Percentiles rank a stretch among this genome's conserved stretches.
phyloP scores from a whole-genome alignment of 2,329 filamentous ascomycete genomes.

The Lecanosticta acicola region DNA sequence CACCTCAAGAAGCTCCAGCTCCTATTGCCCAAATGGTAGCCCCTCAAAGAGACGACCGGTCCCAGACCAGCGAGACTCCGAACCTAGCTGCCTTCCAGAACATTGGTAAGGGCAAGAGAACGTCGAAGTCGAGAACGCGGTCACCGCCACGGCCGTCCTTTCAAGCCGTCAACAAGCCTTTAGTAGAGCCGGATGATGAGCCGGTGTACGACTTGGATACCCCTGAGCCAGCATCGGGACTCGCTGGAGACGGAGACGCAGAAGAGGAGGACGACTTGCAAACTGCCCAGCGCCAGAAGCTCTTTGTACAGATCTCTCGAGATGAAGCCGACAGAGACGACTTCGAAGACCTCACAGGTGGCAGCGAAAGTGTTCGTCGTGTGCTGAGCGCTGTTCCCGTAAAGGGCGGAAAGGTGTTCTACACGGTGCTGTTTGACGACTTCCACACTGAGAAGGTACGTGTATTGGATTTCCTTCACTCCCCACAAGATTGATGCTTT shows the following conservation, averaged over 20 bases:
- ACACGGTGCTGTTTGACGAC: conserved; percentile 41
- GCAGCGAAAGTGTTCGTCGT: conserved; percentile 31
- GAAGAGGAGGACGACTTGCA: conserved; percentile 6
- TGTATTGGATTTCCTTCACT: too few relatives aligned
- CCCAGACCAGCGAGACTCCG: neutral
- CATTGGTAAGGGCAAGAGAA: conserved; percentile 9
- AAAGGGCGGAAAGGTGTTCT: conserved; percentile 31
- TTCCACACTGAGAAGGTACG: conserved; percentile 39
- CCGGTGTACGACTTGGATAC: conserved; percentile 9
- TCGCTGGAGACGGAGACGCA: neutral
- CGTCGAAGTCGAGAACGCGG: conserved; percentile 4
- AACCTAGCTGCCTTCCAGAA: conserved; percentile 8
- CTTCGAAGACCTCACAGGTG: conserved; percentile 25
- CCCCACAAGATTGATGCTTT: too few relatives aligned
- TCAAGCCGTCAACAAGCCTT: conserved; percentile 16
- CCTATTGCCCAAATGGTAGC: conserved; percentile 23
- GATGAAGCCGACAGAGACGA: conserved; percentile 7
- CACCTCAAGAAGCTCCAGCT: conserved; percentile 5
- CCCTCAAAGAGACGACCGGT: neutral
- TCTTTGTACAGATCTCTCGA: neutral
- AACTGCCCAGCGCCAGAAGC: conserved; percentile 3
- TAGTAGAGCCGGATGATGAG: conserved; percentile 6
- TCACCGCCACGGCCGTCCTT: conserved; percentile 8
- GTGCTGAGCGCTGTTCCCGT: conserved; percentile 37
- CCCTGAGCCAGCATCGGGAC: neutral